Percentiles rank a stretch among this genome's conserved stretches.
These are phyloP conservation scores for Gymnopilus dilepis DNA, from an alignment of 768 basidiomycete genomes.

Conservation along the genomic window DNA sequence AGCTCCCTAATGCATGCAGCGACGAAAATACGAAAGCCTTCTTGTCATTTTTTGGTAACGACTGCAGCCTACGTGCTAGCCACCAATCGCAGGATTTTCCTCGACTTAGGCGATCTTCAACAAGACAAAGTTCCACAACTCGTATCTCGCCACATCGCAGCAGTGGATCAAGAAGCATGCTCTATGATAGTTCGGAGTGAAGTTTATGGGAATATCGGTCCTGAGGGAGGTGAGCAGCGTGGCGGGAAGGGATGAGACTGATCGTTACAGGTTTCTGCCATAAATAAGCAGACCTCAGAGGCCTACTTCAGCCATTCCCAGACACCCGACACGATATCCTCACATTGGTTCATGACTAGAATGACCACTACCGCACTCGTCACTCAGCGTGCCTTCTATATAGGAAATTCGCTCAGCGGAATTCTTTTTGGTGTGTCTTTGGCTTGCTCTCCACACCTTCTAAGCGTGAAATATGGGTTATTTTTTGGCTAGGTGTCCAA, in stretches of 20 bases:
- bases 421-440: constrained; percentile 12
- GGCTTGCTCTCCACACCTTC: no score
- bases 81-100: no score
- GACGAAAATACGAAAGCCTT: no score
- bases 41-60: no score
- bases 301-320: neutral
- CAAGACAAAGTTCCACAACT: no score
- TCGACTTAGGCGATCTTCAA: no score
- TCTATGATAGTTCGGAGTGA: neutral
- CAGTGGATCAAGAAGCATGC: neutral
- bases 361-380: constrained; percentile 7
- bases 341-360: neutral
- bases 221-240: neutral
- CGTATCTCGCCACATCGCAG: neutral
- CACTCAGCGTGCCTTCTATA: constrained; percentile 12
- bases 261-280: neutral
- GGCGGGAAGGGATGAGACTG: neutral
- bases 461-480: no score
- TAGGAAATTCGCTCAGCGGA: constrained; percentile 11
- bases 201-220: neutral
- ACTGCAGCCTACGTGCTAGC: no score
- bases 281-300: neutral
- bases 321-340: neutral
- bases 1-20: no score
- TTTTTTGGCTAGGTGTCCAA: constrained; percentile 6